Evolutionary conservation across 345 rosid species (phyloP).

Genomic region (Hypericum androsaemum): DNA sequence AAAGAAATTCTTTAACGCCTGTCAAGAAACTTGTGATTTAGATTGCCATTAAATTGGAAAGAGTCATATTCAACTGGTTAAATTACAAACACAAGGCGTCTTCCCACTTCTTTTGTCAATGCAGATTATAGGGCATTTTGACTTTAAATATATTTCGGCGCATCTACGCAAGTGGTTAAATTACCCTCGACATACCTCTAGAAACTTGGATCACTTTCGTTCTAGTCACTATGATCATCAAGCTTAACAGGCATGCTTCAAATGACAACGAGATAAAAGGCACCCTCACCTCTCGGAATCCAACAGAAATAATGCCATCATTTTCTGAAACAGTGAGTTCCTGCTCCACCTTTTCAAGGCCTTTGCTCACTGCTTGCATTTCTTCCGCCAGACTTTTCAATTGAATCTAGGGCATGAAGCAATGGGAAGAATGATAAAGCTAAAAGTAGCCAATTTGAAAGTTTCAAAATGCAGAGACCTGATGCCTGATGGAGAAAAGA

Average conservation of each 20-base stretch:
- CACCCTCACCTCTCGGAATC: slow-evolving; percentile 77
- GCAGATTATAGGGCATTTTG: too few relatives aligned
- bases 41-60: slow-evolving; percentile 1
- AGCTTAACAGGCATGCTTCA: background rate
- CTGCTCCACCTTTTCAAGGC: slow-evolving; percentile 89
- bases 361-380: slow-evolving; percentile 97
- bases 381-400: slow-evolving; percentile 93
- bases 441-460: too few relatives aligned
- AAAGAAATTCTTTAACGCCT: slow-evolving; percentile 78
- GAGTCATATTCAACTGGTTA: background rate
- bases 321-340: slow-evolving; percentile 76
- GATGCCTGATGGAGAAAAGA: slow-evolving; percentile 7
- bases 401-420: slow-evolving; percentile 49
- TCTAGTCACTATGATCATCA: background rate
- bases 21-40: slow-evolving; percentile 9
- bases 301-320: slow-evolving; percentile 74
- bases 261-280: slow-evolving; percentile 5
- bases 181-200: too few relatives aligned
- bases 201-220: too few relatives aligned
- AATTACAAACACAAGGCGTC: slow-evolving; percentile 7
- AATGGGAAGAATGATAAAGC: too few relatives aligned
- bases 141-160: too few relatives aligned
- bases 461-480: too few relatives aligned
- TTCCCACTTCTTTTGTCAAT: too few relatives aligned
- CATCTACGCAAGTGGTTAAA: too few relatives aligned